Conservation (phyloP, 1,139 yeast genomes). For the Kodamaea sp. region DNA sequence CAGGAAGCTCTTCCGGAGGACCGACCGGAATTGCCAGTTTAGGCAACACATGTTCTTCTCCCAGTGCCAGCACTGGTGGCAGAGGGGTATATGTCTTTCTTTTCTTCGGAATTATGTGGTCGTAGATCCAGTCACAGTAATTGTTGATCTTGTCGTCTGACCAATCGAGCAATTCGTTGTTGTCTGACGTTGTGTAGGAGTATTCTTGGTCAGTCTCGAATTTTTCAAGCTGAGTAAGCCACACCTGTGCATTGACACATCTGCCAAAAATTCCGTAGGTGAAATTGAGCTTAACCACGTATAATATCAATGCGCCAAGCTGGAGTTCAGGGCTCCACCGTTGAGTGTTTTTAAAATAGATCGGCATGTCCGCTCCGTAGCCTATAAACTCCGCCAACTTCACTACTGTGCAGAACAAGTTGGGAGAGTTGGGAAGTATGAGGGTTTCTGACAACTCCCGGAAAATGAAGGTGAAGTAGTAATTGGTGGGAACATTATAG, state of each 20-base stretch:
- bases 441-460: slow-evolving; percentile 27
- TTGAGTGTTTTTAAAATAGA: slow-evolving; percentile 1
- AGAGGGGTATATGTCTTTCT: slow-evolving; percentile 1
- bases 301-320: slow-evolving; percentile 24
- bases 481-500: slow-evolving; percentile 20
- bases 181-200: slow-evolving; percentile 20
- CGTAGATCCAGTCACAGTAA: slow-evolving; percentile 45
- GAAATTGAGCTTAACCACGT: slow-evolving; percentile 33
- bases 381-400: slow-evolving; percentile 12
- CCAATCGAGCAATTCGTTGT: slow-evolving; percentile 38
- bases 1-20: slow-evolving; percentile 18
- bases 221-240: slow-evolving; percentile 25
- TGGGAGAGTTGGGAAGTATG: slow-evolving; percentile 34
- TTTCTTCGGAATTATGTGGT: slow-evolving; percentile 30
- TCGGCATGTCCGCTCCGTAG: slow-evolving; percentile 3
- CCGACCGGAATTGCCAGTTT: background rate
- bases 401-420: slow-evolving; percentile 24
- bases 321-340: slow-evolving; percentile 32
- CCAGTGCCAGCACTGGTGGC: background rate
- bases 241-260: slow-evolving; percentile 15
- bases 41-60: too few relatives aligned
- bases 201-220: slow-evolving; percentile 23
- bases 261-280: slow-evolving; percentile 15
- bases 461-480: slow-evolving; percentile 39
- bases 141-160: slow-evolving; percentile 35